A percentile compares a stretch with the other conserved stretches of the same genome.
These are phyloP conservation scores for Monilinia aucupariae DNA, from an alignment of 2,329 filamentous ascomycete genomes.

Conservation along the genomic window DNA sequence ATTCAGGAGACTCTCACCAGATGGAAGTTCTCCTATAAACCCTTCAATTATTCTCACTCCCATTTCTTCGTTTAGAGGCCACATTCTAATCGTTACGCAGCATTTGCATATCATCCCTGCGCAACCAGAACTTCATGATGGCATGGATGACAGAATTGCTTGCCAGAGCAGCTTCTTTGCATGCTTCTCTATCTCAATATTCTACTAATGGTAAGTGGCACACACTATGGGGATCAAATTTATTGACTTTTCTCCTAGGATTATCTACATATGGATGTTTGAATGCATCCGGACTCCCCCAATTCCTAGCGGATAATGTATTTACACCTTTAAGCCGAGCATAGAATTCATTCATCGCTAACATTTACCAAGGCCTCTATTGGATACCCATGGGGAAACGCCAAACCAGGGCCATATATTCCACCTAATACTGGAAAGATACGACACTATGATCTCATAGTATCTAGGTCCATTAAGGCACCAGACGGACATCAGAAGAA, in stretches of 20 bases:
- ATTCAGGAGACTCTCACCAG: not conserved
- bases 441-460: constrained; percentile 33
- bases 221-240: not conserved
- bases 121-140: not conserved
- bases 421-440: constrained; percentile 38
- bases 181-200: constrained; percentile 15
- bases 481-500: constrained; percentile 44
- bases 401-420: constrained; percentile 30
- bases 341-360: not conserved
- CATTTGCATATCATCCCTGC: not conserved
- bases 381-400: constrained; percentile 47
- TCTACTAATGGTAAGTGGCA: constrained; percentile 9
- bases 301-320: constrained; percentile 42
- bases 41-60: not conserved
- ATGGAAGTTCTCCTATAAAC: constrained; percentile 7
- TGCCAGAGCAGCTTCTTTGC: constrained; percentile 11
- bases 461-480: constrained; percentile 30
- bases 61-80: not conserved
- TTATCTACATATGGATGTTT: constrained; percentile 33
- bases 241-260: constrained; percentile 8
- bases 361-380: constrained; percentile 33
- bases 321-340: not conserved
- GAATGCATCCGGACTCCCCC: constrained; percentile 32
- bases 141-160: constrained; percentile 13
- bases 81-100: not conserved